Base-by-base conservation (phyloP, 768 basidiomycete genomes). In the Boletellus sp. region DNA sequence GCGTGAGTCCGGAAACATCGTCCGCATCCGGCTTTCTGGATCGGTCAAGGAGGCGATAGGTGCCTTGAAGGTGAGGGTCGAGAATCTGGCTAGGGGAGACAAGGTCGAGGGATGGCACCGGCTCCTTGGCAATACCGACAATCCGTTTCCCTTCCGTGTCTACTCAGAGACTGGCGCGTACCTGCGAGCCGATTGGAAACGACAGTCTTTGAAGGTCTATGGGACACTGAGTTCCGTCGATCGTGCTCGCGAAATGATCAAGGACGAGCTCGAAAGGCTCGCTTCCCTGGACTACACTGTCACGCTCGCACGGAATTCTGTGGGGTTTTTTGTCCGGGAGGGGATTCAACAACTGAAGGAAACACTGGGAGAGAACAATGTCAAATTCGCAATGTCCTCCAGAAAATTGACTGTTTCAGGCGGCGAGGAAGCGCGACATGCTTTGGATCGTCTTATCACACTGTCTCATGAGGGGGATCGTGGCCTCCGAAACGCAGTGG, bases 51-150 rank as follows among this genome's bases (percentile, higher is more conserved):
- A 77, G 54, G 73, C 73, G 2, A 72, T 77, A 1, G 83, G 83
- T 1, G 70, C 74, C 5, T 57, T 85, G 51, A 84, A 83, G 65
- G 81, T 84, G 12, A 68, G 81, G 45, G 77, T 80, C 0, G 83
- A 84, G 60, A 74, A 69, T 45, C 59, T 84, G 34, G 75, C 73
- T 3, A 70, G 69, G 20, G 83, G 83, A 6, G 75, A 78, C 35
- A 75, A 65, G 32, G 65, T 84, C 3, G 64, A 65, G 4, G 71
- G 71, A 31, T 84, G 80, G 81, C 81, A 83, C 61, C 64, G 70
- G 31, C 70, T 71, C 0, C 71, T 82, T 50, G 58, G 54, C 2
- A 41, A 31, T 53, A 26, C 32, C 6, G 55, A 19, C 8, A 70
- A 60, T 42, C 26, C 54, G 1, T 78, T 79, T 44, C 57, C 77